Percentiles rank a stretch among this genome's conserved stretches.
phyloP scores from a whole-genome alignment of 2,329 filamentous ascomycete species.

The Aspergillus felis region DNA sequence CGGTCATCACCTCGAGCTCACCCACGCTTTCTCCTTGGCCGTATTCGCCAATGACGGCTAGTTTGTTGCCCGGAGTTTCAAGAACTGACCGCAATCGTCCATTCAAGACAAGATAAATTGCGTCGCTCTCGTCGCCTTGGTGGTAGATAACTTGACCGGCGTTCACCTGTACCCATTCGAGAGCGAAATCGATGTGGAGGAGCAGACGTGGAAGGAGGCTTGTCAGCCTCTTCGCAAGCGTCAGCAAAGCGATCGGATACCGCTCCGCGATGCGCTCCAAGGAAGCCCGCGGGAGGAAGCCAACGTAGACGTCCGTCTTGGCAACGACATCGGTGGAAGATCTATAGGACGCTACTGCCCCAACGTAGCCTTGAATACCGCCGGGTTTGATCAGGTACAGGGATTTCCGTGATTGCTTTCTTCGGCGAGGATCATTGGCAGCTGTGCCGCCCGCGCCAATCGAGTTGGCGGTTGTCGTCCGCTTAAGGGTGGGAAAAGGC shows the following conservation, averaged over 20 bases:
- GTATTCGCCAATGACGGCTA: slow-evolving; percentile 85
- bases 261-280: slow-evolving; percentile 89
- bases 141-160: slow-evolving; percentile 93
- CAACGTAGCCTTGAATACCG: slow-evolving; percentile 88
- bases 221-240: slow-evolving; percentile 92
- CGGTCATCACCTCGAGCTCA: slow-evolving; percentile 93
- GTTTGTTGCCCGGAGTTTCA: slow-evolving; percentile 73
- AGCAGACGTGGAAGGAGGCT: slow-evolving; percentile 84
- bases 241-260: slow-evolving; percentile 87
- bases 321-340: slow-evolving; percentile 96
- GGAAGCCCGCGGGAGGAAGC: slow-evolving; percentile 79
- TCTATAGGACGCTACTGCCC: slow-evolving; percentile 88
- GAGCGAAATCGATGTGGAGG: slow-evolving; percentile 93
- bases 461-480: slow-evolving; percentile 42
- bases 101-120: slow-evolving; percentile 96
- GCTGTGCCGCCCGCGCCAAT: slow-evolving; percentile 16
- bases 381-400: slow-evolving; percentile 92
- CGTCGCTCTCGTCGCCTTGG: slow-evolving; percentile 91
- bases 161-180: slow-evolving; percentile 97
- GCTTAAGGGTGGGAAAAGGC: slow-evolving; percentile 43
- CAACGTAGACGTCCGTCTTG: slow-evolving; percentile 97
- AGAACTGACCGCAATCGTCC: slow-evolving; percentile 81
- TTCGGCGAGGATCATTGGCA: slow-evolving; percentile 31
- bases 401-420: slow-evolving; percentile 57
- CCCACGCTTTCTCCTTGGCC: slow-evolving; percentile 97